Percentiles rank a stretch among this genome's conserved stretches.
Conservation (phyloP, 495 filamentous ascomycete species). For the Aspergillus cavernicola region DNA sequence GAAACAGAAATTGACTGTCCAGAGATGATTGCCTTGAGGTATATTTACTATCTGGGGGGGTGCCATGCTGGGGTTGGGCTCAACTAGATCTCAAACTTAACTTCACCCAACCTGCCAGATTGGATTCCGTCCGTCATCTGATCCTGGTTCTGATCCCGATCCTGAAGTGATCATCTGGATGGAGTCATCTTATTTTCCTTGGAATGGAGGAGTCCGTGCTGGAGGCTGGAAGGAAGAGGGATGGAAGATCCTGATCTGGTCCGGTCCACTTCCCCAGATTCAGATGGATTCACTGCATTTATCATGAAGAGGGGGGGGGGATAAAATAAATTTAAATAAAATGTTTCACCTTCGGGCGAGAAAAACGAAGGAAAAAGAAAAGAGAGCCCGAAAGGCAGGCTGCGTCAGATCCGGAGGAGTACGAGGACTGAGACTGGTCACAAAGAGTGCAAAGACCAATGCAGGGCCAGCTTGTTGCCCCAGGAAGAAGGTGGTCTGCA, state of each 20-base stretch:
- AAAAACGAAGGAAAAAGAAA: neutral
- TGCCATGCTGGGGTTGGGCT: neutral
- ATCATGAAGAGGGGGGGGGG: neutral
- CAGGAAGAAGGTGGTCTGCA: constrained; percentile 8
- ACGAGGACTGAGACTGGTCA: constrained; percentile 15
- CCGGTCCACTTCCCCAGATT: constrained; percentile 46
- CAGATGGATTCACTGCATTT: constrained; percentile 6
- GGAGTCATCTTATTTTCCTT: neutral
- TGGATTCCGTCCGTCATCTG: constrained; percentile 3
- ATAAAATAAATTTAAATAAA: neutral
- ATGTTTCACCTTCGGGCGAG: too few species aligned
- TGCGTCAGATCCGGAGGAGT: too few species aligned
- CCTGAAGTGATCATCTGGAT: constrained; percentile 4
- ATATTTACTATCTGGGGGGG: neutral
- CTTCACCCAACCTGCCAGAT: too few species aligned
- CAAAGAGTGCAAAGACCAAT: neutral
- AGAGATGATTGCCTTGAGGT: neutral
- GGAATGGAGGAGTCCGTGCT: constrained; percentile 35
- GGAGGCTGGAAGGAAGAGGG: constrained; percentile 8
- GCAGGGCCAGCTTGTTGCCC: constrained; percentile 10
- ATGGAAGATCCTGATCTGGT: constrained; percentile 26
- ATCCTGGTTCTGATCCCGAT: neutral
- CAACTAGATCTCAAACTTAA: neutral
- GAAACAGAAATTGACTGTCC: constrained; percentile 1
- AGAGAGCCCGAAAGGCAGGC: neutral